phyloP scores from a whole-genome alignment of 495 filamentous ascomycete genomes.

The Xylaria sp. region DNA sequence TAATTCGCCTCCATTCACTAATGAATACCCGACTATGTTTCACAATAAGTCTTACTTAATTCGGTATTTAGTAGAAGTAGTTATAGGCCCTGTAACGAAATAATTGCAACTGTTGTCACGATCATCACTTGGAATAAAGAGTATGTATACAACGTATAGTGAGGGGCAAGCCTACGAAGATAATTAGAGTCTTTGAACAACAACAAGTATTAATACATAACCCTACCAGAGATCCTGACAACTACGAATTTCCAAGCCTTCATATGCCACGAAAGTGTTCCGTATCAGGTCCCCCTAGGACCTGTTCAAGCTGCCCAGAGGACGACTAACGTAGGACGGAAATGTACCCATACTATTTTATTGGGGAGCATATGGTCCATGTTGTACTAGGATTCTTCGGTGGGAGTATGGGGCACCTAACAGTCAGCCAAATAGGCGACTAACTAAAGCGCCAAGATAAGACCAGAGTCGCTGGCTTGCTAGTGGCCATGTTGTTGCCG shows the following conservation, averaged over 20 bases:
- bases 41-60: too few relatives aligned
- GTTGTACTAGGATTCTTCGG: neutral
- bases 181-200: too few relatives aligned
- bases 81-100: neutral
- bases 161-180: too few relatives aligned
- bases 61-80: neutral
- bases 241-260: neutral
- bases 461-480: neutral
- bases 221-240: too few relatives aligned
- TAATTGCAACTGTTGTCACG: too few relatives aligned
- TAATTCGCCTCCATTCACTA: neutral
- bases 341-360: too few relatives aligned
- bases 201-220: too few relatives aligned
- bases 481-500: neutral
- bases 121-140: too few relatives aligned
- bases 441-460: neutral
- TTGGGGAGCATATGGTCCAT: neutral
- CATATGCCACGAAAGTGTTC: neutral
- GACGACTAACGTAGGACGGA: neutral
- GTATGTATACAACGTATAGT: too few relatives aligned
- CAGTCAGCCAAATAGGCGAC: neutral
- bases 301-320: neutral
- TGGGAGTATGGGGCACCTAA: neutral
- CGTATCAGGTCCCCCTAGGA: neutral
- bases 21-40: neutral